Base-by-base conservation (phyloP, 345 rosid species). In the Durio zibethinus region DNA sequence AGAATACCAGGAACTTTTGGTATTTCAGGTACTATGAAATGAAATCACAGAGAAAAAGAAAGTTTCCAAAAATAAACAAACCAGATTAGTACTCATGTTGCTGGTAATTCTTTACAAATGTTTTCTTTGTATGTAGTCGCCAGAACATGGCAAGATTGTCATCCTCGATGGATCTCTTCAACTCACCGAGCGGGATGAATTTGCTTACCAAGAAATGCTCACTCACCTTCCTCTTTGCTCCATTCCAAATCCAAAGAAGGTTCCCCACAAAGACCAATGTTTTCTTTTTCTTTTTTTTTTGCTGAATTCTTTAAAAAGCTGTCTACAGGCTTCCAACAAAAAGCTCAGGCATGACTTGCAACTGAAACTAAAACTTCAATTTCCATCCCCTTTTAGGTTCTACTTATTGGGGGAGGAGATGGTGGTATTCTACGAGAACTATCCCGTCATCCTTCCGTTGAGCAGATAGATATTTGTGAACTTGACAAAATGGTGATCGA, bases 211-310 rank as follows among this genome's bases (percentile, higher is more conserved):
- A 21, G 61, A 56, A 56, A 56, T 56, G 61, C 61, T 56, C 29
- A 56, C 61, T 21, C 61, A 56, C 29, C 61, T 56, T 56, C 61
- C 61, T 56, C 61, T 56, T 56, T 56, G 61, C 61, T 56, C 61
- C 14, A 21, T 56, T 56, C 61, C 61, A 9, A 56, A 21, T 56
- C 61, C 61, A 7, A 56, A 56, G 4, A 56, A 56, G 61, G 61
- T 56, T 56, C 21, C 9, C 29, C 2, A 0, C 4, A 7, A 40
- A 40, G 43, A 40, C 10, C 43, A 4, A 40, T 40, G 10, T 40
- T 40, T 40, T 40, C 43, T 40, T 40, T 40, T 40, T 40, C 40
- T 0, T 36, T 1, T 10, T 40, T 1, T 45, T 40, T 40, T 7
- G 43, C 0, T 7, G 10, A 40, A 40, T 6, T 40, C 10, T 2